These are phyloP conservation scores for Diospyros lotus DNA, from an alignment of 148 eudicot genomes.

Conservation along the genomic window DNA sequence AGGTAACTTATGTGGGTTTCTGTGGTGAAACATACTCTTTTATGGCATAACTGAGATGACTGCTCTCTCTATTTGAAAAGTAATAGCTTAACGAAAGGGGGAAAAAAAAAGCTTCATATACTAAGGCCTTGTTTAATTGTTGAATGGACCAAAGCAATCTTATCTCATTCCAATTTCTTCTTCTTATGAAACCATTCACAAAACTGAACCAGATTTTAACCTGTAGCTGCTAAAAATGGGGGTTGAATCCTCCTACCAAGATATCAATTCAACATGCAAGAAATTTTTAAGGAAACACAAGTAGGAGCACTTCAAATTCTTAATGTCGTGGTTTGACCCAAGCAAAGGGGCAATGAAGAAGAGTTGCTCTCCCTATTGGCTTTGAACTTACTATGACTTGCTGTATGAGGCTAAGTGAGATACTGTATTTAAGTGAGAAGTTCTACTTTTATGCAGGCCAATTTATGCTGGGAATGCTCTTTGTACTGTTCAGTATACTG, in stretches of 20 bases:
- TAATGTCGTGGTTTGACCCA: neutral
- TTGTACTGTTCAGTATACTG: conserved; percentile 68
- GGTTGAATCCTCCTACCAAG: neutral
- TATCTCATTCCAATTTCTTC: neutral
- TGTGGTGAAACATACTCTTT: neutral
- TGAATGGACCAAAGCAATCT: too few relatives aligned
- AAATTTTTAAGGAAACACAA: neutral
- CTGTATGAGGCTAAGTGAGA: neutral
- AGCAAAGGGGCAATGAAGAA: neutral
- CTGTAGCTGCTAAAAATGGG: neutral
- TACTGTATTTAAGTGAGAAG: neutral
- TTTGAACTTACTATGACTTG: neutral
- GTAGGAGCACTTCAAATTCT: neutral
- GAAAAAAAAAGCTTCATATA: neutral
- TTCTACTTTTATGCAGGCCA: conserved; percentile 56
- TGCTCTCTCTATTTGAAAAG: neutral
- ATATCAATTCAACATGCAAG: neutral
- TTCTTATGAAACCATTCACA: neutral
- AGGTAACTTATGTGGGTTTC: conserved; percentile 38
- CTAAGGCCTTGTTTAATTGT: too few relatives aligned
- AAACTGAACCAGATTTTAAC: neutral
- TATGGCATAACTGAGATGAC: neutral
- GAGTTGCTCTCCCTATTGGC: neutral
- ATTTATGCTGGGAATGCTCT: conserved; percentile 99
- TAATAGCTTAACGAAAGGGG: neutral